Base-by-base conservation (phyloP, 1,139 yeast genomes). In the Taphrina deformans region DNA sequence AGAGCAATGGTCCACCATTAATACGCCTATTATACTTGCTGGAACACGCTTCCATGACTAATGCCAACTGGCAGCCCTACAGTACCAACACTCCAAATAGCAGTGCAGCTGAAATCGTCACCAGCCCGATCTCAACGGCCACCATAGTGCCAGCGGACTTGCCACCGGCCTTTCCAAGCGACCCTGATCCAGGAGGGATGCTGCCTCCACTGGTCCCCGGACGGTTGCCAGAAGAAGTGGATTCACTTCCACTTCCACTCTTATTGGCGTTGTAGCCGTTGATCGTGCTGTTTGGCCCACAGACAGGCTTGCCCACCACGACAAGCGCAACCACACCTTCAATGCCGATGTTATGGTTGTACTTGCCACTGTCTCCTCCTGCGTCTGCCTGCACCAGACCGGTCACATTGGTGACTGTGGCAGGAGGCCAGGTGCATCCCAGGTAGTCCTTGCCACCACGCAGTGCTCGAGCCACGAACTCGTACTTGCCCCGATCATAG, bases 341-440 rank as follows among this genome's bases (percentile, higher is more conserved):
- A 21, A 53, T 35, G 35, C 58, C 48, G 14, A 38, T 35, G 45
- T 53, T 35, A 26, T 53, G 58, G 35, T 53, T 53, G 35, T 35
- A 53, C 33, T 10, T 35, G 16, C 58, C 58, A 14, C 16, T 16
- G n/a, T 35, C 24, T 4, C 58, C 58, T 2, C 58, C 58, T 4
- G 31, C 58, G 24, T 53, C 58, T 10, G 31, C 33, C 35, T 23
- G 9, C 21, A 53, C 48, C 21, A 53, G 35, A 26, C 3, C 33
- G 16, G 35, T 24, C 23, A 38, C 21, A 23, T 40, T 26, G 7
- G 48, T 38, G 46, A 53, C 35, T 14, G 31, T 53, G 23, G 58
- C 58, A 12, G 58, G 58, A 6, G 58, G 58, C 58, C 58, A 53
- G 35, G 12, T 9, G n/a, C 58, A 53, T 4, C 58, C 58, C 7